Percentiles rank a stretch among this genome's conserved stretches.
phyloP scores from a whole-genome alignment of 495 filamentous ascomycete genomes.

The Cercophora newfieldiana region DNA sequence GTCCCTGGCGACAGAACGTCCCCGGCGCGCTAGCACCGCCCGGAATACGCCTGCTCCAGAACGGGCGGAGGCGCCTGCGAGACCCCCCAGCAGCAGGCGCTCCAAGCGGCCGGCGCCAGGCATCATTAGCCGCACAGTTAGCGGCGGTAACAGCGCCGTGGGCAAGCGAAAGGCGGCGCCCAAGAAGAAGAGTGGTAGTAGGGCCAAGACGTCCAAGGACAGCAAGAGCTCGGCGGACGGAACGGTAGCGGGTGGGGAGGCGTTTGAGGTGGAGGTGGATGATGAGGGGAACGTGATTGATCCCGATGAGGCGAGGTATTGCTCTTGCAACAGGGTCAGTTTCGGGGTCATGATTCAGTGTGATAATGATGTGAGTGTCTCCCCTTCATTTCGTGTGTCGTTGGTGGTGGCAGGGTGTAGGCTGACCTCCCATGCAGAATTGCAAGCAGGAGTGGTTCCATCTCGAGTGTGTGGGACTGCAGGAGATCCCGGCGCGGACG shows the following conservation, averaged over 20 bases:
- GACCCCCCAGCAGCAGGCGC: constrained; percentile 46
- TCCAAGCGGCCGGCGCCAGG: constrained; percentile 75
- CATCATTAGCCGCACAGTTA: constrained; percentile 65
- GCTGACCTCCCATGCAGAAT: constrained; percentile 35
- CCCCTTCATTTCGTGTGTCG: background rate
- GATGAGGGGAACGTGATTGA: constrained; percentile 72
- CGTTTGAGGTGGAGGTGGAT: constrained; percentile 34
- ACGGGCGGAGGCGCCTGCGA: constrained; percentile 19
- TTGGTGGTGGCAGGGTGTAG: background rate
- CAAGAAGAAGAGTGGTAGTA: constrained; percentile 52
- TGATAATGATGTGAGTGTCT: constrained; percentile 80
- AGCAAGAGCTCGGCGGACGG: constrained; percentile 36
- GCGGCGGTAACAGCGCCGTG: constrained; percentile 71
- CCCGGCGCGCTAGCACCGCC: constrained; percentile 57
- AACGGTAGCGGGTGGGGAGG: constrained; percentile 34
- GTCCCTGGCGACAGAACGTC: constrained; percentile 49
- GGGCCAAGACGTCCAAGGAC: constrained; percentile 1
- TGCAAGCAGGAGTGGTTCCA: constrained; percentile 92
- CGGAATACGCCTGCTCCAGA: constrained; percentile 58
- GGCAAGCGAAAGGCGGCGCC: constrained; percentile 80
- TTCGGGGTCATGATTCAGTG: constrained; percentile 95
- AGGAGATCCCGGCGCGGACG: constrained; percentile 70
- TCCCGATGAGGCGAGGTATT: constrained; percentile 84
- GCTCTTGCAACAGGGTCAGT: constrained; percentile 86
- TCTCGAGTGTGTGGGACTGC: constrained; percentile 79